Evolutionary conservation across 2,329 filamentous ascomycete species (phyloP), one percentile per base, ranked within the genome.

Genomic region (Hansfordia pulvinata): DNA sequence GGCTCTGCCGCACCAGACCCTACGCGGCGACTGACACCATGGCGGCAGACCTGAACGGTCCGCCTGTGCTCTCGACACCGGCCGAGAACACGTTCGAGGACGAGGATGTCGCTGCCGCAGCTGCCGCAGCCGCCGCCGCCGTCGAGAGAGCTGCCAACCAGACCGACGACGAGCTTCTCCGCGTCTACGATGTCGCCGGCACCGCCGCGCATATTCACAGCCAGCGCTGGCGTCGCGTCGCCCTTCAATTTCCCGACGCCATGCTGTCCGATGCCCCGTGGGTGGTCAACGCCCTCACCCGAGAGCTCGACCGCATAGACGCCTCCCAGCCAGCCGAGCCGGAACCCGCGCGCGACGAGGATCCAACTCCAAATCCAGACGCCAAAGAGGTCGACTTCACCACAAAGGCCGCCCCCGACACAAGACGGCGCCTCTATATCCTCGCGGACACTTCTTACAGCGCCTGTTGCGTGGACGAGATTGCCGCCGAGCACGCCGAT

Each of bases 371-470:
- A 13, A 25, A 26, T 17, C 28, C 18, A 10, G 21, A 27, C 29
- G 16, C 19, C 19, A 14, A 19, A 23, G 10, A 22, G 11, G 12
- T 15, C 18, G 10, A 20, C 10, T 7, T 6, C 20, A 19, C n/a
- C n/a, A n/a, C n/a, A n/a, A 17, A 17, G 4, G 14, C 23, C 7
- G 5, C 16, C 7, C 10, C 10, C 4, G 20, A 18, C 7, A 26
- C 28, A 20, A 33, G 15, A 7, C 43, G 45, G 17, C 47, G 63
- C 34, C 62, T 96, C 27, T 93, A 81, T 41, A 86, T 98, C 33
- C 61, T 98, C 11, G 90, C 79, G 17, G 90, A 98, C 51, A 96
- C 90, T 3, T 94, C 88, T 2, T 98, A 96, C 53, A 92, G 90
- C 32, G 78, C 88, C 1, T 98, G 90, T 55, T 98, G 90, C 44